A percentile compares a stretch with the other conserved stretches of the same genome.
Conservation (phyloP, 331 rosid species). For the Quercus phellos region DNA sequence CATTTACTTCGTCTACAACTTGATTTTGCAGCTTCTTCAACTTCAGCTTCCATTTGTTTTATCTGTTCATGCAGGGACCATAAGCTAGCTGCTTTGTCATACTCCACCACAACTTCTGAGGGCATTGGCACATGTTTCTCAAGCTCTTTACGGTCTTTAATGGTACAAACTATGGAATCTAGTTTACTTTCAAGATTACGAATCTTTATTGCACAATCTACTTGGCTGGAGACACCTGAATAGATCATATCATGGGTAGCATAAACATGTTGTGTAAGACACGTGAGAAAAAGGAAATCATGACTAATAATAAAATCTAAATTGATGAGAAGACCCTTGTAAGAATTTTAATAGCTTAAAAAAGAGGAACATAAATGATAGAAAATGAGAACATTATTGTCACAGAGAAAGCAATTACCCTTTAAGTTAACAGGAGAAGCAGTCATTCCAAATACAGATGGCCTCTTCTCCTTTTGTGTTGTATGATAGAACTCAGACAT, state of each 20-base stretch:
- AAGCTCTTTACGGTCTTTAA: conserved; percentile 95
- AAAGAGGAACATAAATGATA: not conserved
- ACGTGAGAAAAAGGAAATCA: conserved; percentile 11
- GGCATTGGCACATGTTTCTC: conserved; percentile 99
- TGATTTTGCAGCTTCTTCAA: conserved; percentile 92
- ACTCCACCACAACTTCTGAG: conserved; percentile 83
- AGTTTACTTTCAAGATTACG: conserved; percentile 98
- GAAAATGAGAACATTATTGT: conserved; percentile 8
- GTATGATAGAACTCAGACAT: conserved; percentile 99
- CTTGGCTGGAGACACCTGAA: conserved; percentile 95
- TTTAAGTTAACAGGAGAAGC: conserved; percentile 98
- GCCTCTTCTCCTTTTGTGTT: conserved; percentile 81
- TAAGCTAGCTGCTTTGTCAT: conserved; percentile 91
- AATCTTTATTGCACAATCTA: conserved; percentile 96
- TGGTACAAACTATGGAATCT: conserved; percentile 90
- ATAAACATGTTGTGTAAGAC: not conserved
- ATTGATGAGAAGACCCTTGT: not conserved
- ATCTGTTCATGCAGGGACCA: conserved; percentile 95
- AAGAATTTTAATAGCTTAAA: conserved; percentile 3
- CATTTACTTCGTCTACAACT: conserved; percentile 97
- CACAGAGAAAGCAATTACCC: conserved; percentile 42
- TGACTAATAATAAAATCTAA: not conserved
- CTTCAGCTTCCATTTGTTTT: conserved; percentile 92
- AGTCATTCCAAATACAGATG: conserved; percentile 95
- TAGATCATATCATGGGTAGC: conserved; percentile 26